These are phyloP conservation scores for Blastocystis sp. DNA, from an alignment of 352 stramenopile genomes.

Conservation along the genomic window DNA sequence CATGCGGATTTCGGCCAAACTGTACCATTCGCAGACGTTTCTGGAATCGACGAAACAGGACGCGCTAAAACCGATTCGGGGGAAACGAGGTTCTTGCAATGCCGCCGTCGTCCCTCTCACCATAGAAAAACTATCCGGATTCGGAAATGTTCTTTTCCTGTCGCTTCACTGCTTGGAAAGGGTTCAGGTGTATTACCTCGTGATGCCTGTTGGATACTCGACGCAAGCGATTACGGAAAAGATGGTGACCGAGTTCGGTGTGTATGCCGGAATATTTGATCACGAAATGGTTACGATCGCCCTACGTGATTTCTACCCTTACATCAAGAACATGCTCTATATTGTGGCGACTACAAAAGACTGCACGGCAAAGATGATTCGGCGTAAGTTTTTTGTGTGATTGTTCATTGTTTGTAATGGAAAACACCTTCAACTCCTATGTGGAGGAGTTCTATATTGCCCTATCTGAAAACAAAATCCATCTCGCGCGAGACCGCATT, in stretches of 20 bases:
- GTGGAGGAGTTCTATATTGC: constrained; percentile 22
- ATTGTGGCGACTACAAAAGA: background rate
- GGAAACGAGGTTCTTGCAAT: too few species aligned
- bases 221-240: background rate
- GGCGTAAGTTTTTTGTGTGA: constrained; percentile 31
- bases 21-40: too few species aligned
- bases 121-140: too few species aligned
- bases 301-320: constrained; percentile 16
- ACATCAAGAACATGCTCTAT: background rate
- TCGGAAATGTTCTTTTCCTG: too few species aligned
- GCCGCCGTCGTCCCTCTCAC: too few species aligned
- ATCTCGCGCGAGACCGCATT: background rate
- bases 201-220: background rate
- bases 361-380: background rate
- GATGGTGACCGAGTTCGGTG: background rate
- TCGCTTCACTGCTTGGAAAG: too few species aligned
- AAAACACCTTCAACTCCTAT: constrained; percentile 21
- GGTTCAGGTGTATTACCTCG: background rate
- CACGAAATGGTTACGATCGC: constrained; percentile 14
- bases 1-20: too few species aligned
- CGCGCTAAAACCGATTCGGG: too few species aligned
- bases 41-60: too few species aligned
- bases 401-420: constrained; percentile 41
- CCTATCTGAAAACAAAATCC: constrained; percentile 11
- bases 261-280: background rate